These are phyloP conservation scores for Paraphaeosphaeria sporulosa DNA, from an alignment of 2,329 filamentous ascomycete genomes.

Conservation along the genomic window DNA sequence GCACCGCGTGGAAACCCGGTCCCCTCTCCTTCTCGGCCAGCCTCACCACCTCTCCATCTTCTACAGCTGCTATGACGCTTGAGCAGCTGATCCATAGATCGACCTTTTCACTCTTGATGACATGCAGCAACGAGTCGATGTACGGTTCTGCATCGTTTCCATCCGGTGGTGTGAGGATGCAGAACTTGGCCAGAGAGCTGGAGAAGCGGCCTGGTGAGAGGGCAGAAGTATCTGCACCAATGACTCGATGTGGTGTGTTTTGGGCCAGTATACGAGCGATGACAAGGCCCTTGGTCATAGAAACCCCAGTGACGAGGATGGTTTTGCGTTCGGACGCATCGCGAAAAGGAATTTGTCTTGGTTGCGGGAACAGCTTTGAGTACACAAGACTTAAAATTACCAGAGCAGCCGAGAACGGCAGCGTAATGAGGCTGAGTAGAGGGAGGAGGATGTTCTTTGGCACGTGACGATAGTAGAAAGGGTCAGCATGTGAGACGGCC, in stretches of 20 bases:
- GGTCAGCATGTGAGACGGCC: constrained; percentile 15
- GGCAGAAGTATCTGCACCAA: constrained; percentile 70
- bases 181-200: constrained; percentile 62
- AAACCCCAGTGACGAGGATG: constrained; percentile 75
- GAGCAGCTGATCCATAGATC: constrained; percentile 79
- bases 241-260: constrained; percentile 70
- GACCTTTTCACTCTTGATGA: constrained; percentile 67
- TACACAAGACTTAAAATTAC: constrained; percentile 36
- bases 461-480: constrained; percentile 50
- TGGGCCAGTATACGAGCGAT: constrained; percentile 71
- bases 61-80: constrained; percentile 69
- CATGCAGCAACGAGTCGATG: constrained; percentile 62
- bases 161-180: constrained; percentile 53
- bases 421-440: constrained; percentile 50
- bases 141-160: constrained; percentile 58
- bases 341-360: constrained; percentile 25
- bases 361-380: constrained; percentile 15
- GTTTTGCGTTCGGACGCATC: constrained; percentile 51
- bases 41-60: constrained; percentile 69
- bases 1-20: constrained; percentile 68
- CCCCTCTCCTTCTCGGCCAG: constrained; percentile 43
- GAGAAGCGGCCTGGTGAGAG: constrained; percentile 62
- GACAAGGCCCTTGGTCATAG: constrained; percentile 74
- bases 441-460: constrained; percentile 60
- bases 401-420: constrained; percentile 57